Base-by-base conservation (phyloP, 306 rosid genomes). In the Prunus mume region DNA sequence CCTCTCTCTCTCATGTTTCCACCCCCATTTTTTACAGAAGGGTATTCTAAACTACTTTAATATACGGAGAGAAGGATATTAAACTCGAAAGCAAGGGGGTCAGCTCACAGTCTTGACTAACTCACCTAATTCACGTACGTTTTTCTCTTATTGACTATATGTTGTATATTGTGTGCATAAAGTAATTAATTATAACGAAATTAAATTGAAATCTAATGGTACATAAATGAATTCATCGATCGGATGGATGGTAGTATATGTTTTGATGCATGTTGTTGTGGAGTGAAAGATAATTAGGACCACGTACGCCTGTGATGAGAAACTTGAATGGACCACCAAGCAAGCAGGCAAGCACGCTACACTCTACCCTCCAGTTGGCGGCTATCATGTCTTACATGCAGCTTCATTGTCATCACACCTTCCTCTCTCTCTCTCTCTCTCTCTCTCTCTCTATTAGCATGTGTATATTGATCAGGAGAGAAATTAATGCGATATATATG, bases 311-410 rank as follows among this genome's bases (percentile, higher is more conserved):
- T 38, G 43, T 38, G 43, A 38, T 73, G n/a, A 57, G 62, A 74
- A 68, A 63, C 65, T 24, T 18, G 9, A 73, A 20, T 73, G 79
- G 83, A 74, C 83, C 83, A 80, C 83, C 64, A 78, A n/a, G 70
- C 52, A 72, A 46, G 41, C 62, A 19, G 13, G 18, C 13, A 28
- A 62, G 43, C 14, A 15, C 57, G 18, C 2, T 28, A 47, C 11
- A 19, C 17, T 12, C 69, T 57, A 79, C 57, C 70, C 32, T 66
- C 75, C 75, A 73, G 70, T 79, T 73, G 55, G 83, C 75, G 78
- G 83, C 79, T 73, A 79, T 57, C 74, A 32, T 67, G 79, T 57
- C 71, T 65, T 28, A 65, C 47, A 3, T 24, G 22, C 20, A 52
- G 30, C 32, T 72, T 18, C 71, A 38, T 38, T 38, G 43, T 38